Conservation (phyloP, 371 early-diverging fungal genomes). For the Mucor mucedo region DNA sequence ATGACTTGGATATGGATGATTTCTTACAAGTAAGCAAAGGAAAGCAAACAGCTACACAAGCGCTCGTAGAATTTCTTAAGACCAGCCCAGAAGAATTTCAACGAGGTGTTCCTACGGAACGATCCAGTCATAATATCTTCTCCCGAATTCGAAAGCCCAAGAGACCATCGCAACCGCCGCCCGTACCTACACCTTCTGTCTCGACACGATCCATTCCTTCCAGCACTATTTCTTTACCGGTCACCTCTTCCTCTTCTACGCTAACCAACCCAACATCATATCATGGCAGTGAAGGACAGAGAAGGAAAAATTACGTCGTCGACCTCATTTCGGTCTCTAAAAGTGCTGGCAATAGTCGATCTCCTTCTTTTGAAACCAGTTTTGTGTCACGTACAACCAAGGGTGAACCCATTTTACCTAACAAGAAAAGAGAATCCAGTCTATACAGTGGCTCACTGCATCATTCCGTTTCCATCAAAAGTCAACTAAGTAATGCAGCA, state of each 20-base stretch:
- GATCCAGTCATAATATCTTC: slow-evolving; percentile 29
- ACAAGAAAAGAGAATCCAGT: slow-evolving; percentile 44
- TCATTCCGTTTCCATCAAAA: slow-evolving; percentile 35
- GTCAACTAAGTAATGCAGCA: slow-evolving; percentile 27
- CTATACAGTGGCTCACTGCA: slow-evolving; percentile 46
- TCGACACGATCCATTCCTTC: slow-evolving; percentile 27
- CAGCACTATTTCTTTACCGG: slow-evolving; percentile 22
- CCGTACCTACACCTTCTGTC: slow-evolving; percentile 1
- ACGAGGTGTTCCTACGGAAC: slow-evolving; percentile 17
- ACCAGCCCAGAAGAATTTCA: slow-evolving; percentile 57
- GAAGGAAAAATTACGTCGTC: slow-evolving; percentile 38
- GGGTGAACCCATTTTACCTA: slow-evolving; percentile 40
- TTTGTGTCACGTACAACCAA: slow-evolving; percentile 29
- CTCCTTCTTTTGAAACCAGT: slow-evolving; percentile 25
- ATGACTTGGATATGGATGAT: slow-evolving; percentile 27
- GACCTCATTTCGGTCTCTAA: slow-evolving; percentile 31
- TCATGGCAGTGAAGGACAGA: slow-evolving; percentile 15
- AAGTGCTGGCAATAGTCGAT: slow-evolving; percentile 26
- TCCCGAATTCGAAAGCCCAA: slow-evolving; percentile 39
- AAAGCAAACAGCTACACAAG: slow-evolving; percentile 40
- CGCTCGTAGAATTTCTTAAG: slow-evolving; percentile 51
- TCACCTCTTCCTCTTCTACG: slow-evolving; percentile 5
- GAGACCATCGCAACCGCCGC: slow-evolving; percentile 2
- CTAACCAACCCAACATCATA: slow-evolving; percentile 13
- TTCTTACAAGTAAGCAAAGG: slow-evolving; percentile 18